Evolutionary conservation across 2,329 filamentous ascomycete species (phyloP), one percentile per base, ranked within the genome.

Genomic region (Pseudogymnoascus sp.): DNA sequence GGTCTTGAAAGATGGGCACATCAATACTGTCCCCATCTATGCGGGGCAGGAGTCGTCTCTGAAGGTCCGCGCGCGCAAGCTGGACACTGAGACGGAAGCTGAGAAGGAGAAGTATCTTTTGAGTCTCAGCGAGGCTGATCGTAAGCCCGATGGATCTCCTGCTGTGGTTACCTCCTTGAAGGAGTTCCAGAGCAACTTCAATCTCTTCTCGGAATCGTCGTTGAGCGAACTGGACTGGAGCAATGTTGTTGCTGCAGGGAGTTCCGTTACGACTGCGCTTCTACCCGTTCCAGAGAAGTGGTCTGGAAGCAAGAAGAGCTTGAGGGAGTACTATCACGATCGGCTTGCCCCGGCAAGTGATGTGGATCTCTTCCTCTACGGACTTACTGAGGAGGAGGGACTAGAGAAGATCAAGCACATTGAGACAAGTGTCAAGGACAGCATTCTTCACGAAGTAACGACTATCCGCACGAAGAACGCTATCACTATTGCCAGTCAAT

Each of bases 401-500:
- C 78, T 92, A 16, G 85, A 91, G 70, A 94, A 95, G 78, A 94
- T 95, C 75, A 88, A 88, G 71, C 79, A 90, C 67, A 93, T 96
- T 65, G 91, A 96, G 73, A 76, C 79, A 21, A 81, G 79, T n/a
- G 82, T 96, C 67, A 85, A 84, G 50, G 88, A 94, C 74, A 85
- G 88, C 3, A 87, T 95, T 62, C 78, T 95, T 21, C 84, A 86
- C n/a, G 91, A 96, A 74, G 90, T 89, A 0, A 93, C 90, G 0
- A 90, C 90, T 0, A 84, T 96, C 53, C 83, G 91, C 37, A 95
- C 91, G 16, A 95, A 93, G 77, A 89, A 95, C 70, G 89, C 91
- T 8, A 86, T 96, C 63, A 95, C 91, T 0, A 94, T 96, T 70
- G 89, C 84, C 35, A 91, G 87, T 50, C 87, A 93, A 73, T 92